Base-by-base conservation (phyloP, 805 yeast species). In the Kodamaea hsintzibuensis region DNA sequence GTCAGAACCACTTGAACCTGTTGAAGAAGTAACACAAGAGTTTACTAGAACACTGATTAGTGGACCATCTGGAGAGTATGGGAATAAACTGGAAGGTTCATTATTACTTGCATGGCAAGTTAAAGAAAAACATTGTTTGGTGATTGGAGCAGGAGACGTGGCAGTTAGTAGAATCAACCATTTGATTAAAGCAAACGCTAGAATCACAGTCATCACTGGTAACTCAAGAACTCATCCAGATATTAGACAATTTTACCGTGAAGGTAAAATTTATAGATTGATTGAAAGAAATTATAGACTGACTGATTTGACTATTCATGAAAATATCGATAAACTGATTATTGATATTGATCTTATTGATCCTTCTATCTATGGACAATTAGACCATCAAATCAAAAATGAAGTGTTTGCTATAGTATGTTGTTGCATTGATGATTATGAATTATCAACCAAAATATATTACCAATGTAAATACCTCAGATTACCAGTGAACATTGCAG, bases 111-210 rank as follows among this genome's bases (percentile, higher is more conserved):
- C 92, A 9, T 86, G 89, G 89, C 91, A 86, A 69, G 88, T 86
- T 17, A 80, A 76, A 58, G 72, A 84, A 70, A 74, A 60, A 17
- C 89, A 81, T 59, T 89, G 88, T 13, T 73, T 89, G 8, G 88
- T 89, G 1, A 81, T 89, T 42, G 96, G 96, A 0, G 91, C 87
- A 6, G 89, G 90, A 9, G 87, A 83, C 47, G 96, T 89, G 7
- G 96, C 91, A 0, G 73, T 84, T 9, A 81, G 90, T 14, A 70
- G 96, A 50, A 82, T 89, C 2, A 74, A 79, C 51, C 89, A 87
- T 62, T 73, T 89, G 17, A 66, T 88, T 2, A 80, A 81, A 14
- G 92, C 96, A 0, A 81, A 85, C 58, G 93, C 95, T 8, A 76
- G 74, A 50, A 79, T 89, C 42, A 85, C 91, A 0, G 85, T 89